Evolutionary conservation across 1,139 yeast genomes (phyloP), one percentile per base, ranked within the genome.

Genomic region (Taphrina deformans): DNA sequence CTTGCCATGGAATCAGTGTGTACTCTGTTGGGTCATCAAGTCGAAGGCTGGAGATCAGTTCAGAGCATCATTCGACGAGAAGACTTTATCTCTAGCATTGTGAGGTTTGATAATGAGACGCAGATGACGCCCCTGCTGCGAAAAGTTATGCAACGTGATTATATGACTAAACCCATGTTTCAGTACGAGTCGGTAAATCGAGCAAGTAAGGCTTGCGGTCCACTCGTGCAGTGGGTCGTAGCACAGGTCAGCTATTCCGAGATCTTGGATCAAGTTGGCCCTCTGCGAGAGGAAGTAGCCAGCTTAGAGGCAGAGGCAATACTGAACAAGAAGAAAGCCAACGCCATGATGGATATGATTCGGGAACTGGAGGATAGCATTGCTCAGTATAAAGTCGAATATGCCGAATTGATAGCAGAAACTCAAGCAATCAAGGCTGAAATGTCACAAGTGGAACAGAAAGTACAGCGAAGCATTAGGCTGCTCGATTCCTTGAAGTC

Each of bases 121-220:
- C 87, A 85, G 70, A 78, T 91, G 72, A 78, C 86, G 0, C 73
- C 78, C 0, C 82, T 79, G n/a, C 72, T 85, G 33, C 77, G 89
- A 51, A 73, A 75, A 1, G 80, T 76, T 67, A 85, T 89, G 87
- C 85, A 85, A 63, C 71, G 75, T 1, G 79, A 78, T 0, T 93
- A 88, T 71, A 76, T 92, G 27, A 77, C 86, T 0, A 77, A 86
- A 65, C 82, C 86, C 0, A 88, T 84, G 63, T 92, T 82, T 72
- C 89, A 83, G 55, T 88, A 78, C 71, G 93, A 87, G 64, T 77
- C 87, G 0, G 97, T 89, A 0, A 85, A 89, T 72, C 79, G 97
- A 61, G 98, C 98, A 1, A 88, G 96, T 76, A 90, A 89, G 72
- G 97, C 98, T 0, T 91, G 97, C 78, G 98, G 97, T 0, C 99